A percentile compares a stretch with the other conserved stretches of the same genome.
Evolutionary conservation across 2,329 filamentous ascomycete genomes (phyloP).

Genomic region (Penicillium oxalicum): DNA sequence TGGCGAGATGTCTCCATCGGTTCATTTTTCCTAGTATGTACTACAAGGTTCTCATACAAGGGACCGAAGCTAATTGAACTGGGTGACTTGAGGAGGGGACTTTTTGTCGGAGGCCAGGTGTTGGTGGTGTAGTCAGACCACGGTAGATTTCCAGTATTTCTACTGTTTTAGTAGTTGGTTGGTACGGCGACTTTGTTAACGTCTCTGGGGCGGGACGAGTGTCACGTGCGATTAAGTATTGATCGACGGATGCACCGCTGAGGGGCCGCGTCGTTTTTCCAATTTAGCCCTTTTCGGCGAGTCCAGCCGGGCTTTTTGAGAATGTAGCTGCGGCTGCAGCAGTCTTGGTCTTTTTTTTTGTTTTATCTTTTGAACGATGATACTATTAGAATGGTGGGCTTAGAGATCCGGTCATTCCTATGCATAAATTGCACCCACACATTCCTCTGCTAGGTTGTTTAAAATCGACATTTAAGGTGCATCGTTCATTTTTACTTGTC

Average conservation of each 20-base stretch:
- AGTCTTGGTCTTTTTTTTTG: no score
- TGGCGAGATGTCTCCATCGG: constrained; percentile 22
- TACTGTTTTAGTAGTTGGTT: no score
- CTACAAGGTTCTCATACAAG: not conserved
- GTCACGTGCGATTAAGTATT: constrained; percentile 3
- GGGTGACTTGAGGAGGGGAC: no score
- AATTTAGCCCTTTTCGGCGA: not conserved
- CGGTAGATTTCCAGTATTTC: not conserved
- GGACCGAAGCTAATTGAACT: no score
- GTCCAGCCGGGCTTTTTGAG: no score
- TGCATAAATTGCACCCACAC: no score
- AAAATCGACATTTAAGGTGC: no score
- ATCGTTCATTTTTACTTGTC: not conserved
- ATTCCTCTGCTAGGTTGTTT: no score
- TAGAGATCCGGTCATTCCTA: no score
- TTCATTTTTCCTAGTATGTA: constrained; percentile 18
- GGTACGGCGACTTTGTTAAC: no score
- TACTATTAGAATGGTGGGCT: not conserved
- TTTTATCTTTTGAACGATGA: not conserved
- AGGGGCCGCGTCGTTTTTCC: not conserved
- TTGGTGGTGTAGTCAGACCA: no score
- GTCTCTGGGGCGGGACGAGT: not conserved
- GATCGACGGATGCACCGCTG: not conserved
- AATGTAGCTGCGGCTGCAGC: not conserved
- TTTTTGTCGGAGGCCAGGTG: no score